phyloP scores from a whole-genome alignment of 2,329 filamentous ascomycete genomes.

The Epichloe amarillans region DNA sequence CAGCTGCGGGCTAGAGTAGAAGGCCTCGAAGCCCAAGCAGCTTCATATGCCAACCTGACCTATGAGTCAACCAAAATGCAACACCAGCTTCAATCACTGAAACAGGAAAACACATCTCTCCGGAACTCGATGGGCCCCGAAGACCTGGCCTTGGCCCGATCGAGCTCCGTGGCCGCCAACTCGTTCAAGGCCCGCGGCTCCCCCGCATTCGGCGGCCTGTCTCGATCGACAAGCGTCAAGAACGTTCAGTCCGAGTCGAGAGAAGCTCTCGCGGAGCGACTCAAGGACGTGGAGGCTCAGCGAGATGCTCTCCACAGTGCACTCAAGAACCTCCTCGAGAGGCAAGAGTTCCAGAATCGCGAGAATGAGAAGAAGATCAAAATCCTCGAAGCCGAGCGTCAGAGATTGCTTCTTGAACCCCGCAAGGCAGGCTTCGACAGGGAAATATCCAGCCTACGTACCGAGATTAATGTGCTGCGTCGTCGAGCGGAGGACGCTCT shows the following conservation, averaged over 20 bases:
- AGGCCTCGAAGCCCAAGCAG: conserved; percentile 61
- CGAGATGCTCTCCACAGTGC: conserved; percentile 83
- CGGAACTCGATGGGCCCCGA: conserved; percentile 21
- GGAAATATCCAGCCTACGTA: conserved; percentile 66
- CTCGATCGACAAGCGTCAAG: conserved; percentile 48
- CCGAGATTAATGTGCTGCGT: conserved; percentile 73
- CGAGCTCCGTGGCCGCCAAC: conserved; percentile 52
- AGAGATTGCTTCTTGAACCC: conserved; percentile 55
- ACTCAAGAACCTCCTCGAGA: conserved; percentile 69
- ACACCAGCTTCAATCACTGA: conserved; percentile 65
- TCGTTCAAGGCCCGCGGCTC: conserved; percentile 27
- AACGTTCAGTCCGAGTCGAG: conserved; percentile 39
- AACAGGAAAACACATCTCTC: conserved; percentile 51
- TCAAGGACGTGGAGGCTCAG: conserved; percentile 90
- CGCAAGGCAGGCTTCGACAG: conserved; percentile 68
- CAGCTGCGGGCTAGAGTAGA: conserved; percentile 64
- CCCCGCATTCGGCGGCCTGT: conserved; percentile 30
- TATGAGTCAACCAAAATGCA: conserved; percentile 79
- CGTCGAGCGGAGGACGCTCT: conserved; percentile 85
- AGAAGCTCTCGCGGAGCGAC: conserved; percentile 60
- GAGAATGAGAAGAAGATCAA: conserved; percentile 73
- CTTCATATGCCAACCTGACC: conserved; percentile 57
- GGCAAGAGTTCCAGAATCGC: conserved; percentile 72
- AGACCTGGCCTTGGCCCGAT: conserved; percentile 35
- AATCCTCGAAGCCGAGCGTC: conserved; percentile 64